Conservation (phyloP, 1,284 basidiomycete genomes). For the Apiotrichum akiyoshidainum region DNA sequence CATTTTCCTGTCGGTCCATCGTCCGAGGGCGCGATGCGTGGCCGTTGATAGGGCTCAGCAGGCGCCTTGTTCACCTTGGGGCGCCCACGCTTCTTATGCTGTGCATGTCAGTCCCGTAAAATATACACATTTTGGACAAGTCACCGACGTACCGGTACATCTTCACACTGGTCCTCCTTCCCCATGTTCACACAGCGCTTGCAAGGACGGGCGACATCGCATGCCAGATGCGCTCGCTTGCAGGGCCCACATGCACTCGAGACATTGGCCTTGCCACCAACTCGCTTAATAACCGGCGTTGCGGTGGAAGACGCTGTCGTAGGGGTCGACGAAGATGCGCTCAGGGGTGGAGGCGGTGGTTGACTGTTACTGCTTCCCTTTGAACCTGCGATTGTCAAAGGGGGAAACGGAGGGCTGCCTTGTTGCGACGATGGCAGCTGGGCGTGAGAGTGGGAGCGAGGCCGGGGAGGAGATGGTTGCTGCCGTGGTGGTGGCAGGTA, state of each 20-base stretch:
- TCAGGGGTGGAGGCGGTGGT: neutral
- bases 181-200: conserved; percentile 47
- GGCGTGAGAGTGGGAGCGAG: neutral
- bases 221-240: conserved; percentile 46
- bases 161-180: conserved; percentile 45
- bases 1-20: conserved; percentile 22
- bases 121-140: neutral
- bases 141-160: conserved; percentile 42
- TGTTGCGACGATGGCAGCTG: neutral
- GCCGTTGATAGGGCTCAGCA: conserved; percentile 31
- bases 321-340: neutral
- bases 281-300: conserved; percentile 19
- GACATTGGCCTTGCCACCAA: conserved; percentile 36
- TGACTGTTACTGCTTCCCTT: neutral
- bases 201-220: conserved; percentile 45
- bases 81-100: conserved; percentile 49
- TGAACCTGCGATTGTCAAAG: neutral
- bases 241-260: conserved; percentile 46
- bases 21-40: conserved; percentile 1
- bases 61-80: conserved; percentile 41
- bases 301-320: neutral
- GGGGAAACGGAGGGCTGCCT: neutral
- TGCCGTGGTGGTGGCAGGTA: too few relatives aligned
- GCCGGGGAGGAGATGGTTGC: neutral
- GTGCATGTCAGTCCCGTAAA: neutral